A percentile compares a stretch with the other conserved stretches of the same genome.
Evolutionary conservation across 106 monocot genomes (phyloP).

Genomic region (Dendrobium catenatum): DNA sequence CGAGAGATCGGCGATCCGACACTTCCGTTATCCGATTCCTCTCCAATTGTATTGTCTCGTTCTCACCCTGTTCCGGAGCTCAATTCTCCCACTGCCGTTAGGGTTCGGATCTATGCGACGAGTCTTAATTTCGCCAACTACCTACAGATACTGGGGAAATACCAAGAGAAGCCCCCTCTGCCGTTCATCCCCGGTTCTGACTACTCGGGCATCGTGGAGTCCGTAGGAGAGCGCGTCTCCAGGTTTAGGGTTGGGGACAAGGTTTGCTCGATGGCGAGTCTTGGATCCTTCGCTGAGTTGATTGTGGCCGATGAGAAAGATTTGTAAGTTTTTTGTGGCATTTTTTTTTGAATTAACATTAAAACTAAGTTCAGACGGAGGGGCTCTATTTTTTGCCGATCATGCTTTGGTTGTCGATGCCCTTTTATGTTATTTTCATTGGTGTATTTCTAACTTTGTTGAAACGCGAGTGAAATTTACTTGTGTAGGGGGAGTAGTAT

Average conservation of each 20-base stretch:
- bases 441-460: background rate
- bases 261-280: constrained; percentile 56
- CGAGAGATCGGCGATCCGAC: constrained; percentile 76
- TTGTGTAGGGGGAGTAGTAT: background rate
- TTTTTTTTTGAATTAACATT: no score
- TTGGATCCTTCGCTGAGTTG: constrained; percentile 71
- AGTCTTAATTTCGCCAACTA: constrained; percentile 93
- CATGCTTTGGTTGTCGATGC: no score
- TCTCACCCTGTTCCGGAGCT: constrained; percentile 53
- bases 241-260: constrained; percentile 66
- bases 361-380: no score
- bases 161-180: constrained; percentile 87
- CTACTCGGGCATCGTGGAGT: constrained; percentile 76
- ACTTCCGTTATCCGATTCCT: constrained; percentile 32
- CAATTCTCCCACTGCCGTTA: constrained; percentile 57
- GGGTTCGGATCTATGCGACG: constrained; percentile 59
- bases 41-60: constrained; percentile 38
- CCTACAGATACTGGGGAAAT: constrained; percentile 85
- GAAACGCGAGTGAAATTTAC: background rate
- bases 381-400: no score
- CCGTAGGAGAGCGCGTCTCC: constrained; percentile 50
- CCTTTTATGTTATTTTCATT: no score
- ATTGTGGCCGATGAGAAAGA: constrained; percentile 80
- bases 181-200: constrained; percentile 94
- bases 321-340: constrained; percentile 39